Percentiles rank a stretch among this genome's conserved stretches.
phyloP scores from a whole-genome alignment of 305 asterid genomes.

The Plantago coronopus region DNA sequence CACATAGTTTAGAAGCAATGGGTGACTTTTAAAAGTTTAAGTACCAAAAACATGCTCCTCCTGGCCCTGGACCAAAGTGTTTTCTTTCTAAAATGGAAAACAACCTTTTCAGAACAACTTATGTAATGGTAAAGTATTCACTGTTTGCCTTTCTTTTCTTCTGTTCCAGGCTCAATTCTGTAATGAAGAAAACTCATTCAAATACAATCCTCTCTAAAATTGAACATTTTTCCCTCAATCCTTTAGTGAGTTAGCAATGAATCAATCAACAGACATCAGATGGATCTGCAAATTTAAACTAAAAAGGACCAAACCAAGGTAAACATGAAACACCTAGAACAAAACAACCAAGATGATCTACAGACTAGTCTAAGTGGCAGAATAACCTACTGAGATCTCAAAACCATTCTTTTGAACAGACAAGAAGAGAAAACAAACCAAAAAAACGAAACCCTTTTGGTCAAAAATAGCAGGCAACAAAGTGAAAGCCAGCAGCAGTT shows the following conservation, averaged over 20 bases:
- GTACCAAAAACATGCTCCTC: slow-evolving; percentile 20
- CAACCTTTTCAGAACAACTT: slow-evolving; percentile 34
- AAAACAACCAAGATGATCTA: too few species aligned
- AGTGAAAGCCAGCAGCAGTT: too few species aligned
- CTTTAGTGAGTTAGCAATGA: background rate
- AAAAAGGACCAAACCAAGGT: slow-evolving; percentile 5
- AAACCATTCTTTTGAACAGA: too few species aligned
- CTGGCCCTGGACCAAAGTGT: slow-evolving; percentile 23
- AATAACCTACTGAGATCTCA: too few species aligned
- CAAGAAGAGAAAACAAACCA: too few species aligned
- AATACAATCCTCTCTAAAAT: background rate
- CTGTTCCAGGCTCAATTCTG: slow-evolving; percentile 22
- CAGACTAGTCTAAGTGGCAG: too few species aligned
- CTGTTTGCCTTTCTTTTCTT: slow-evolving; percentile 15
- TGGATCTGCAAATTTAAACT: slow-evolving; percentile 18
- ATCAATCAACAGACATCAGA: background rate
- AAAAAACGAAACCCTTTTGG: too few species aligned
- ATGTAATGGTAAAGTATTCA: slow-evolving; percentile 40
- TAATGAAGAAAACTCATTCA: background rate
- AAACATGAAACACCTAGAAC: background rate
- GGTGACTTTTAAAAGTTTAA: slow-evolving; percentile 1
- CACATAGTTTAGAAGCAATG: too few species aligned
- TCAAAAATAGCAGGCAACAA: too few species aligned
- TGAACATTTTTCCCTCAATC: too few species aligned
- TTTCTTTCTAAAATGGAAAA: slow-evolving; percentile 35